Evolutionary conservation across 345 rosid genomes (phyloP).

Genomic region (Excoecaria cochinchinensis): DNA sequence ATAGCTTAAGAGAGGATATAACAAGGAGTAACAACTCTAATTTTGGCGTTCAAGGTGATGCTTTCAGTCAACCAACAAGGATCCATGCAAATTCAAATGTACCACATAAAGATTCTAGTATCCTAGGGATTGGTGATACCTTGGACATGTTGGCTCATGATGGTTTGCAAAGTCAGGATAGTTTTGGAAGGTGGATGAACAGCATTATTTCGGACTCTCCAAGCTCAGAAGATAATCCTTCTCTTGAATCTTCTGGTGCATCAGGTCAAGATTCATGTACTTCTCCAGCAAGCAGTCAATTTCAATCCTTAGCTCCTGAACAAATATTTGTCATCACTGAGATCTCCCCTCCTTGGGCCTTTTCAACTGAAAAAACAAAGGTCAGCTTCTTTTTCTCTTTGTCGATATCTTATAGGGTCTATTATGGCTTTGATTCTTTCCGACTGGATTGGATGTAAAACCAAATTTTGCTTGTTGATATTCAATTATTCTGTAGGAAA

Average conservation of each 20-base stretch:
- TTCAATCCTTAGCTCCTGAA: slow-evolving; percentile 41
- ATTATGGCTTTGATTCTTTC: not conserved
- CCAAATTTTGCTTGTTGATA: not conserved
- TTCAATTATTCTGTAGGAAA: not conserved
- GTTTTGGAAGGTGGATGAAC: slow-evolving; percentile 84
- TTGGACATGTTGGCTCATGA: slow-evolving; percentile 44
- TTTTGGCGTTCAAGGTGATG: slow-evolving; percentile 31
- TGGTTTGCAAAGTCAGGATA: slow-evolving; percentile 74
- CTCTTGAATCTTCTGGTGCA: slow-evolving; percentile 45
- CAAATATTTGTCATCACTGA: slow-evolving; percentile 71
- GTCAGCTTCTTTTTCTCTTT: slow-evolving; percentile 30
- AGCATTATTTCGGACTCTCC: slow-evolving; percentile 50
- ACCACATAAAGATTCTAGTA: slow-evolving; percentile 34
- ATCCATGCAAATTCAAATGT: slow-evolving; percentile 34
- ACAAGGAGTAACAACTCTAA: slow-evolving; percentile 26
- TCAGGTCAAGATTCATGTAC: slow-evolving; percentile 39
- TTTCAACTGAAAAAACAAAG: slow-evolving; percentile 81
- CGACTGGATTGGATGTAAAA: too few relatives aligned
- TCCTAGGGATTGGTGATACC: slow-evolving; percentile 37
- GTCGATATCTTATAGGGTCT: not conserved
- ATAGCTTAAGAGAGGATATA: slow-evolving; percentile 24
- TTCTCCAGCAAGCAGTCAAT: slow-evolving; percentile 39
- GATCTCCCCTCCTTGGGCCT: slow-evolving; percentile 83
- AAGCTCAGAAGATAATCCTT: slow-evolving; percentile 44
- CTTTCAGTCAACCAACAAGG: slow-evolving; percentile 32